Evolutionary conservation across 257 asterid genomes (phyloP).

Genomic region (Ilex asprella): DNA sequence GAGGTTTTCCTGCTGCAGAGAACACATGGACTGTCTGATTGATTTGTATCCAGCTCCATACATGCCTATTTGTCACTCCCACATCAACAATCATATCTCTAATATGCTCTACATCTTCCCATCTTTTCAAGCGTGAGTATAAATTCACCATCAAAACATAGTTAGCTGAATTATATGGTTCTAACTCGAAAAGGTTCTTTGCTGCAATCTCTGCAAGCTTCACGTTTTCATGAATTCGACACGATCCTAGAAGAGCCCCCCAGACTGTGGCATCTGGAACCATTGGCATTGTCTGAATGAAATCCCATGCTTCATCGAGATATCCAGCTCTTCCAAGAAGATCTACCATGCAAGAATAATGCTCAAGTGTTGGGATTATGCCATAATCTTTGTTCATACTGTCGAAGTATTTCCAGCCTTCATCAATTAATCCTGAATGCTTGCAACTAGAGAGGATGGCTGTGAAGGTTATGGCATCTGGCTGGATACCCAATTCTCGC

Average conservation of each 20-base stretch:
- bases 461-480: constrained; percentile 58
- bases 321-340: constrained; percentile 57
- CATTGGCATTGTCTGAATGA: constrained; percentile 40
- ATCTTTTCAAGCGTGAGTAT: constrained; percentile 37
- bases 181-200: constrained; percentile 38
- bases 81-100: constrained; percentile 31
- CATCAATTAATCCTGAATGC: constrained; percentile 37
- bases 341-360: constrained; percentile 66
- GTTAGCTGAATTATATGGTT: constrained; percentile 50
- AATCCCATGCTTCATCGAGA: constrained; percentile 62
- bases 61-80: constrained; percentile 32
- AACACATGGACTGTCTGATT: constrained; percentile 34
- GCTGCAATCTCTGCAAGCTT: constrained; percentile 54
- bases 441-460: constrained; percentile 52
- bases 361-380: constrained; percentile 48
- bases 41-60: constrained; percentile 54
- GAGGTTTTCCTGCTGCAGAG: constrained; percentile 39
- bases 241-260: constrained; percentile 64
- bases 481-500: constrained; percentile 31
- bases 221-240: constrained; percentile 32
- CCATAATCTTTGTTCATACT: constrained; percentile 34
- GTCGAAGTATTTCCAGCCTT: constrained; percentile 54
- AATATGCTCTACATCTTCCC: constrained; percentile 39
- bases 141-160: constrained; percentile 48
- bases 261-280: constrained; percentile 47